Evolutionary conservation across 257 asterid species (phyloP).

Genomic region (Haberlea rhodopensis): DNA sequence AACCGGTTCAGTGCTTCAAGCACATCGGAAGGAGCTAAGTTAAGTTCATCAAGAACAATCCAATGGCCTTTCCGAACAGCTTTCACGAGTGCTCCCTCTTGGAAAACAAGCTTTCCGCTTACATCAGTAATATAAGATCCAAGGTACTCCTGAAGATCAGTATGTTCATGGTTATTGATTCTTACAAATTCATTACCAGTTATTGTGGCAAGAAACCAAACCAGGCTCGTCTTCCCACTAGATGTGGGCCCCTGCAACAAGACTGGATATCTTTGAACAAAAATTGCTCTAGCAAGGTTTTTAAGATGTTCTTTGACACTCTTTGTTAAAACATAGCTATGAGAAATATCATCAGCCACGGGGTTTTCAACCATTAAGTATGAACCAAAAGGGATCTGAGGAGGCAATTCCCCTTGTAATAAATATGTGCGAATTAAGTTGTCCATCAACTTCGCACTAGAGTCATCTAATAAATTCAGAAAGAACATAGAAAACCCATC

Average conservation of each 20-base stretch:
- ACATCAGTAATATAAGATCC: conserved; percentile 90
- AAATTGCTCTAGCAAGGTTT: conserved; percentile 76
- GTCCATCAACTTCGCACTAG: conserved; percentile 68
- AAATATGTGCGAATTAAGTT: conserved; percentile 47
- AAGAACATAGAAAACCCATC: conserved; percentile 97
- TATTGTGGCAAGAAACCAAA: conserved; percentile 68
- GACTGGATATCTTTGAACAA: conserved; percentile 77
- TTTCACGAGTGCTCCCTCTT: conserved; percentile 88
- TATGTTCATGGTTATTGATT: conserved; percentile 91
- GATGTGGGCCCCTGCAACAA: conserved; percentile 97
- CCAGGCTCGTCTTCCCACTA: conserved; percentile 98
- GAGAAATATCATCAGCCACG: too few relatives aligned
- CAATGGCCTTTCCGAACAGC: conserved; percentile 92
- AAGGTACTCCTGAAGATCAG: conserved; percentile 96
- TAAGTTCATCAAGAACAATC: conserved; percentile 97
- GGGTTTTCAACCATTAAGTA: conserved; percentile 39
- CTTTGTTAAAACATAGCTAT: conserved; percentile 62
- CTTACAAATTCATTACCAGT: conserved; percentile 88
- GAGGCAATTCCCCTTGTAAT: conserved; percentile 47
- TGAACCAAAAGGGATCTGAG: conserved; percentile 39
- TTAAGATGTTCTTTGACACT: conserved; percentile 71
- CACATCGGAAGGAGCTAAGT: conserved; percentile 97
- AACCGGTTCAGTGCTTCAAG: conserved; percentile 90
- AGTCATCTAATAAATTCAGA: conserved; percentile 59
- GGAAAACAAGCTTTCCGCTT: conserved; percentile 82